phyloP scores from a whole-genome alignment of 768 basidiomycete genomes.

The Auricularia sp. region DNA sequence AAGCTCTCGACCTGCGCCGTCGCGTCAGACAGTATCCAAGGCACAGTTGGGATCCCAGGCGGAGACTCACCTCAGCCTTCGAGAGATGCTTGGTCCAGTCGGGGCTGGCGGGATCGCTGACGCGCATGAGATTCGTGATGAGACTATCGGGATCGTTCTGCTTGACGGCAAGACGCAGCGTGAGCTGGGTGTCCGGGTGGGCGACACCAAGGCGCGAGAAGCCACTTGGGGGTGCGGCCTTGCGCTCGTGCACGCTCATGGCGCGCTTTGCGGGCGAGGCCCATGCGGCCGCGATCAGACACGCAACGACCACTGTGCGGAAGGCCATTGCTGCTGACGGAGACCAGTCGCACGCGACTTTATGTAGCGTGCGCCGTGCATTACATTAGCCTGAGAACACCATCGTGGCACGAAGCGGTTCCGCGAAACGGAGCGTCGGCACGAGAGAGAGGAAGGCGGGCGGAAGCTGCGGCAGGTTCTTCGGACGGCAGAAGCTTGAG shows the following conservation, averaged over 20 bases:
- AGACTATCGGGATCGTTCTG: neutral
- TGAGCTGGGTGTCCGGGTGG: neutral
- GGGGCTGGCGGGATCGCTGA: neutral
- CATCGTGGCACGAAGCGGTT: neutral
- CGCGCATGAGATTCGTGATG: constrained; percentile 3
- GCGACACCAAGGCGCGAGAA: constrained; percentile 2
- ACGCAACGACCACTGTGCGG: neutral
- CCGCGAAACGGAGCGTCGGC: neutral
- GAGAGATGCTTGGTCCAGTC: neutral
- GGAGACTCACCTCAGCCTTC: constrained; percentile 1
- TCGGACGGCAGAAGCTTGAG: neutral
- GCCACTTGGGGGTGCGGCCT: neutral
- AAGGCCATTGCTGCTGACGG: neutral
- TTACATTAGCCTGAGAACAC: neutral
- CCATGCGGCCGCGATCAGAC: neutral
- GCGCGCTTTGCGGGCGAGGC: neutral
- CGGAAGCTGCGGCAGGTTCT: neutral
- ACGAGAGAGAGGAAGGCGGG: neutral
- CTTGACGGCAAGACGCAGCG: constrained; percentile 4
- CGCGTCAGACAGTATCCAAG: neutral
- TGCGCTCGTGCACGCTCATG: neutral
- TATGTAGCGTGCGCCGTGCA: neutral
- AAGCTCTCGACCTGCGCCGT: constrained; percentile 7
- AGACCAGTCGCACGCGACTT: neutral
- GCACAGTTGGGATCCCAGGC: too few species aligned